phyloP scores from a whole-genome alignment of 495 filamentous ascomycete genomes.

The Penicillium angulare region DNA sequence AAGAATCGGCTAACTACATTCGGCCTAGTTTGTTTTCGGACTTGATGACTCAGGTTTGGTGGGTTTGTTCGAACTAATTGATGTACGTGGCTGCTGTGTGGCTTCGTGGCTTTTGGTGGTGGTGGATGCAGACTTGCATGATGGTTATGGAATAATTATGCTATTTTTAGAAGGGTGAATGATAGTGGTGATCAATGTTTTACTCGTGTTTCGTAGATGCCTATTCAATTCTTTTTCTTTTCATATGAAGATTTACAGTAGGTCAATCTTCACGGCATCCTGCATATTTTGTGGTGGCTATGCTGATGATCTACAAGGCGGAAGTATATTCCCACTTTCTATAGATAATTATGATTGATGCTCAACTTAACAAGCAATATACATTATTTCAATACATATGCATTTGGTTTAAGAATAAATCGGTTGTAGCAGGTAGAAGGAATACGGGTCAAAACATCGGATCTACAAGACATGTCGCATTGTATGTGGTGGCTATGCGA shows the following conservation, averaged over 20 bases:
- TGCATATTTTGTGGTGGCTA: not conserved
- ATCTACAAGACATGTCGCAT: not conserved
- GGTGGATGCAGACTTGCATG: too few species aligned
- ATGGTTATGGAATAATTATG: not conserved
- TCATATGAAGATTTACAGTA: too few species aligned
- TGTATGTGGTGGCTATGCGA: not conserved
- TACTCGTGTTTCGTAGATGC: not conserved
- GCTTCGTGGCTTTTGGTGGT: not conserved
- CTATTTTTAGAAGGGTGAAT: conserved; percentile 1
- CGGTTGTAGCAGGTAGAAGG: not conserved
- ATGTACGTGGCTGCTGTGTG: not conserved
- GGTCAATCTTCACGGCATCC: not conserved
- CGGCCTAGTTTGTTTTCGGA: not conserved
- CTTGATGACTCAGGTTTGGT: not conserved
- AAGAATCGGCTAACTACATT: too few species aligned
- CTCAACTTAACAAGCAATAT: too few species aligned
- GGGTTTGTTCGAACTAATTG: too few species aligned
- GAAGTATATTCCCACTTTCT: not conserved
- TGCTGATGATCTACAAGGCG: not conserved
- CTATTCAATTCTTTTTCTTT: not conserved
- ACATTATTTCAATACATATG: too few species aligned
- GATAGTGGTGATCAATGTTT: not conserved
- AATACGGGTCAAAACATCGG: not conserved
- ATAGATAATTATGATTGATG: too few species aligned
- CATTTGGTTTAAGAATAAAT: too few species aligned